Base-by-base conservation (phyloP, 805 yeast species). In the Metschnikowia kofuensis region DNA sequence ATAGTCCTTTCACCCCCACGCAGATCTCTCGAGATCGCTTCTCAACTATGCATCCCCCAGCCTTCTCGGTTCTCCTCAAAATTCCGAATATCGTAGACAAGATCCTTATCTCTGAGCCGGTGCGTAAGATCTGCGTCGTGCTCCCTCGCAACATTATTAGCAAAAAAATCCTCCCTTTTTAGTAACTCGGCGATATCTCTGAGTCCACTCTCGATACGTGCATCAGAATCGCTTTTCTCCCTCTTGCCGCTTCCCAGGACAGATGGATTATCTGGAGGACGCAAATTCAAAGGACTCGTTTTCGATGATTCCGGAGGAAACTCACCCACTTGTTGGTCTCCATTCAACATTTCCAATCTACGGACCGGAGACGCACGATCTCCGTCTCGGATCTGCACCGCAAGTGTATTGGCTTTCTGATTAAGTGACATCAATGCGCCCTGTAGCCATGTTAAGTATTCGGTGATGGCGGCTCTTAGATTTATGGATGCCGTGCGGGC, bases 401-500 rank as follows among this genome's bases (percentile, higher is more conserved):
- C 50, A 21, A 47, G 43, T 13, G 38, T 6, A 37, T 47, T 47
- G 6, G 50, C 43, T 29, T 30, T 38, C 12, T 31, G 44, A 38
- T 34, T 30, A 38, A 49, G 28, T 14, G 43, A 16, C 42, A 48
- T 28, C 42, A 44, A 36, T 16, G 37, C 44, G 7, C 43, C 48
- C 32, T 66, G 72, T 42, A 75, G 56, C 37, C 66, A 55, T 26
- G 47, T 38, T 15, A 70, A 63, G 55, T 77, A 81, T 40, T 79
- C 82, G 10, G 65, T 61, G 10, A 79, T 58, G 0, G 82, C 64
- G 14, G 71, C 74, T 49, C 70, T 75, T 52, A 82, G 66, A 11
- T 74, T 72, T 28, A 62, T 68, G 39, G 70, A 69, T 21, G 82
- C 74, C 0, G 82, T 68, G 40, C 80, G 69, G 8, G 69, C 65